phyloP scores from a whole-genome alignment of 768 basidiomycete genomes.

The Leucosporidium scottii region DNA sequence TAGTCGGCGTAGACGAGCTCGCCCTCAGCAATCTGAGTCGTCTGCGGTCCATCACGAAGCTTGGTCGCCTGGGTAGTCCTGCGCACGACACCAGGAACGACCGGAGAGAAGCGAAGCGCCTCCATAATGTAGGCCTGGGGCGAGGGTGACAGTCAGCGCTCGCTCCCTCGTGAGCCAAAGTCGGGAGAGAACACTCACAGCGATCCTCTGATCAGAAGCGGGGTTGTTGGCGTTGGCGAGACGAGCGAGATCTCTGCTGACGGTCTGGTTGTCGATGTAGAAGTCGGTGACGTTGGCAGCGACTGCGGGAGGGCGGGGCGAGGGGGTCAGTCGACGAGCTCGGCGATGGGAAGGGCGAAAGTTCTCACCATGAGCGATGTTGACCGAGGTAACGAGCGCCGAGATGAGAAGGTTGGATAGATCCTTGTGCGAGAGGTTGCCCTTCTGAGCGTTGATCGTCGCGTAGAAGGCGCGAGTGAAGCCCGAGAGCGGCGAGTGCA shows the following conservation, averaged over 20 bases:
- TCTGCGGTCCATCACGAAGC: constrained; percentile 13
- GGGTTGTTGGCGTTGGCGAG: not conserved
- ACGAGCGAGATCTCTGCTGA: not conserved
- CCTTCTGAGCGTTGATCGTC: not conserved
- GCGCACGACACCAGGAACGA: constrained; percentile 10
- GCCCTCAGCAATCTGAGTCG: constrained; percentile 5
- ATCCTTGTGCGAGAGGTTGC: too few relatives aligned
- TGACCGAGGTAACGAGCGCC: not conserved
- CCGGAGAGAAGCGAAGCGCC: constrained; percentile 6
- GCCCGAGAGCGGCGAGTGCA: too few relatives aligned
- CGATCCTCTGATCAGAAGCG: constrained; percentile 4
- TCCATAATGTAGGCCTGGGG: constrained; percentile 5
- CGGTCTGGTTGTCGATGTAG: not conserved
- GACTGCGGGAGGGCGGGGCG: constrained; percentile 2
- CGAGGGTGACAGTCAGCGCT: too few relatives aligned
- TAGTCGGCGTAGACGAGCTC: constrained; percentile 1
- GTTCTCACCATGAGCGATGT: not conserved
- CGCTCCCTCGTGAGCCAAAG: too few relatives aligned
- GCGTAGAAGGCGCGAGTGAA: not conserved
- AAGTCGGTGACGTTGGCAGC: constrained; percentile 8
- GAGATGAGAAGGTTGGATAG: not conserved
- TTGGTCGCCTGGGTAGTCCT: not conserved
- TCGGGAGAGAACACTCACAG: not conserved
- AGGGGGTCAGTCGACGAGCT: not conserved
- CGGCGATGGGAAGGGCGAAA: not conserved